These are phyloP conservation scores for Yamadazyma sp. DNA, from an alignment of 805 yeast genomes.

Conservation along the genomic window DNA sequence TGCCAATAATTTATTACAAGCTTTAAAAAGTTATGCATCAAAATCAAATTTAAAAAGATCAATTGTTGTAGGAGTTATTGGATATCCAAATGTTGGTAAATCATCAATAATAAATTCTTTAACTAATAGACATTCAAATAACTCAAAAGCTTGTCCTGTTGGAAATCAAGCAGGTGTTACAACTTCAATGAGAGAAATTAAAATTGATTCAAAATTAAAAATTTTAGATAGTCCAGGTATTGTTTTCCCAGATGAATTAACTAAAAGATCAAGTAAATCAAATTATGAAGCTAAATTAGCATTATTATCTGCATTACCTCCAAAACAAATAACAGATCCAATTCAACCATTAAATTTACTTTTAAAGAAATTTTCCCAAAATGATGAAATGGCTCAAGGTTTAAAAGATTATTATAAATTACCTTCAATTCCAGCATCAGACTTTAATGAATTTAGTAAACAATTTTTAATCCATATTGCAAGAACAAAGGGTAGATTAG, in stretches of 20 bases:
- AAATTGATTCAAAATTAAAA: constrained; percentile 84
- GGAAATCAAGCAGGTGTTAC: constrained; percentile 99
- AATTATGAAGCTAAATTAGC: constrained; percentile 88
- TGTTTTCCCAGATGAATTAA: constrained; percentile 75
- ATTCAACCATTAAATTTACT: constrained; percentile 74
- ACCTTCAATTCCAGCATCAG: constrained; percentile 73
- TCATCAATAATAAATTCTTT: constrained; percentile 96
- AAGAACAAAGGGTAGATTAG: constrained; percentile 85
- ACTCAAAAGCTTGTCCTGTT: constrained; percentile 82
- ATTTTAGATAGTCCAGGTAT: constrained; percentile 96
- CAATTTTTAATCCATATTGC: constrained; percentile 91
- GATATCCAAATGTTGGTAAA: constrained; percentile 92
- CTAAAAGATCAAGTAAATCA: constrained; percentile 46
- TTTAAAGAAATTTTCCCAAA: constrained; percentile 71
- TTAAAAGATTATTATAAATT: constrained; percentile 71
- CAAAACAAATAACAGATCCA: constrained; percentile 82
- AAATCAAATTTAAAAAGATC: constrained; percentile 85
- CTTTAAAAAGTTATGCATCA: constrained; percentile 81
- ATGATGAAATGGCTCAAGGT: constrained; percentile 71
- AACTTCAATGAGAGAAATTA: constrained; percentile 85
- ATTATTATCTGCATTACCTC: constrained; percentile 83
- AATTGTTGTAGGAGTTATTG: constrained; percentile 90
- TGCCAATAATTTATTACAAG: constrained; percentile 68
- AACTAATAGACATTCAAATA: constrained; percentile 66
- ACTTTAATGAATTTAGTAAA: constrained; percentile 75